These are phyloP conservation scores for Hyphodiscus sp. DNA, from an alignment of 2,329 filamentous ascomycete genomes.

Conservation along the genomic window DNA sequence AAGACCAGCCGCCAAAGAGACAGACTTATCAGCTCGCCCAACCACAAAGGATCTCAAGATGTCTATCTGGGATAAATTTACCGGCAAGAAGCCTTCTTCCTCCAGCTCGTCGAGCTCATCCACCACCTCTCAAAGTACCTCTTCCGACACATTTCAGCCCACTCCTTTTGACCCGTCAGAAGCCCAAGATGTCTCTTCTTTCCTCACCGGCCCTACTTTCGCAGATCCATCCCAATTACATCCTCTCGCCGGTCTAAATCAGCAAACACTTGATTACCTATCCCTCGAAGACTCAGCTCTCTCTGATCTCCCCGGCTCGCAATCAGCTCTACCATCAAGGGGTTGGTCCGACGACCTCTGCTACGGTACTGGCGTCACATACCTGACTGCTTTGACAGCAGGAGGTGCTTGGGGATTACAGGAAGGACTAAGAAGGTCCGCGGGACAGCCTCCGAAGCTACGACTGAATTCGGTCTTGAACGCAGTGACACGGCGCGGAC, in stretches of 20 bases:
- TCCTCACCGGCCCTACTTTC: conserved; percentile 69
- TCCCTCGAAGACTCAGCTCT: conserved; percentile 87
- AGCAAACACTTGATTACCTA: conserved; percentile 91
- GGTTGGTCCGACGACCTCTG: conserved; percentile 98
- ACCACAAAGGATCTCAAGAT: conserved; percentile 18
- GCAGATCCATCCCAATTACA: conserved; percentile 86
- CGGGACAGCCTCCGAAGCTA: conserved; percentile 75
- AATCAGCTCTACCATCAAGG: conserved; percentile 85
- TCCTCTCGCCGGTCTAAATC: conserved; percentile 86
- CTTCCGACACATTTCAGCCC: conserved; percentile 41
- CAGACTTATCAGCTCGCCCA: not conserved
- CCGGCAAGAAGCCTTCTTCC: conserved; percentile 32
- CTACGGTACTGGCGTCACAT: conserved; percentile 93
- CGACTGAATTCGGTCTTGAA: conserved; percentile 92
- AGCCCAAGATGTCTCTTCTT: conserved; percentile 76
- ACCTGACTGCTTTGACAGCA: conserved; percentile 76
- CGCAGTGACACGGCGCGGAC: conserved; percentile 84
- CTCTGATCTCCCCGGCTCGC: conserved; percentile 76
- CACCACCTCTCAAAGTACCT: conserved; percentile 13
- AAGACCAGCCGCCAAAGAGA: not conserved
- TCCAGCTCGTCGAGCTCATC: conserved; percentile 15
- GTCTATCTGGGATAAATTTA: conserved; percentile 35
- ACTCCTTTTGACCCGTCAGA: conserved; percentile 64
- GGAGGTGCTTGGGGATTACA: conserved; percentile 90
- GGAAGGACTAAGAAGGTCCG: conserved; percentile 79